Percentiles rank a stretch among this genome's conserved stretches.
These are phyloP conservation scores for Brettanomyces custersianus DNA, from an alignment of 805 yeast genomes.

Conservation along the genomic window DNA sequence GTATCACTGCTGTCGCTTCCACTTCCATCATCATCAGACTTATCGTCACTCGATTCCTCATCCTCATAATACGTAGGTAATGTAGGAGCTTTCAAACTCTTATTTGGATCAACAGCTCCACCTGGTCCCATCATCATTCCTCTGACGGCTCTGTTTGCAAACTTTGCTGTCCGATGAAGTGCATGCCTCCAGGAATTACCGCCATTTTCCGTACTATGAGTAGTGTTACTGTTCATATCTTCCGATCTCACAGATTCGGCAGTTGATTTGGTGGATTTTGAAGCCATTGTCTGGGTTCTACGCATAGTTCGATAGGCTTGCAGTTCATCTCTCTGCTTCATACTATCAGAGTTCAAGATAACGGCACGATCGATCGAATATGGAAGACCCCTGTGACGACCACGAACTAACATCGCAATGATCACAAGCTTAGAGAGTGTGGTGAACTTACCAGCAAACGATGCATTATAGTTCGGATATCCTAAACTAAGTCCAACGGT, in stretches of 20 bases:
- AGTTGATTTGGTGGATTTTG: neutral
- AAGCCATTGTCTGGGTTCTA: conserved; percentile 17
- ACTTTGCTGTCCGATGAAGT: neutral
- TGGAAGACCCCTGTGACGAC: conserved; percentile 94
- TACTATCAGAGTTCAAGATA: conserved; percentile 64
- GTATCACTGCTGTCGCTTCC: neutral
- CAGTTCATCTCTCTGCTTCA: conserved; percentile 50
- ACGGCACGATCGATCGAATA: conserved; percentile 91
- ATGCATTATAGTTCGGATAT: conserved; percentile 54
- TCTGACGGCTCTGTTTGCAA: neutral
- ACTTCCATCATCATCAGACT: neutral
- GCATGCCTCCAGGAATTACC: neutral
- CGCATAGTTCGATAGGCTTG: conserved; percentile 40
- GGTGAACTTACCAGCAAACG: conserved; percentile 67
- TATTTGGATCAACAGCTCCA: neutral
- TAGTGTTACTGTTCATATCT: neutral
- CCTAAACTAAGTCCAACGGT: conserved; percentile 93
- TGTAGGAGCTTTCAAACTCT: too few relatives aligned
- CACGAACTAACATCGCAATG: conserved; percentile 86
- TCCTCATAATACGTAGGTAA: neutral
- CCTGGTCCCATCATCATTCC: conserved; percentile 3
- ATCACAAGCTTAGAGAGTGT: conserved; percentile 74
- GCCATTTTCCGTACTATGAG: neutral
- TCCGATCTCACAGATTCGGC: neutral
- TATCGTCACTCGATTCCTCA: neutral